Conservation (phyloP, 768 basidiomycete species). For the Chlorophyllum brunneum region DNA sequence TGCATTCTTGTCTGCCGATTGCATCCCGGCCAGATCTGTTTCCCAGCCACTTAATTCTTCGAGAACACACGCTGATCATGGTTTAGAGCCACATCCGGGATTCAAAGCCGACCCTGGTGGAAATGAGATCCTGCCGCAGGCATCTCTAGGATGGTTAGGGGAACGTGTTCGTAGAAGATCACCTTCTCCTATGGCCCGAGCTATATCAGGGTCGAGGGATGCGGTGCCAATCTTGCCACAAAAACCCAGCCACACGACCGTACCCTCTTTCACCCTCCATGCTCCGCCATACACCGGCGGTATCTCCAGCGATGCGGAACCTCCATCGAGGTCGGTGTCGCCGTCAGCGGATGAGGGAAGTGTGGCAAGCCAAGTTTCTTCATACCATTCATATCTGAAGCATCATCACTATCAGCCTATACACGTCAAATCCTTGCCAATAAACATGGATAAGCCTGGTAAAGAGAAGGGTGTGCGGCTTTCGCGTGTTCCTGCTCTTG, state of each 20-base stretch:
- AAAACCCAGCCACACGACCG: neutral
- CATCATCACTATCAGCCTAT: slow-evolving; percentile 5
- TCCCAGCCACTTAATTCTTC: neutral
- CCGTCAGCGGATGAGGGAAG: slow-evolving; percentile 16
- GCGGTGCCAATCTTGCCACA: neutral
- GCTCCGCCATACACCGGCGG: slow-evolving; percentile 13
- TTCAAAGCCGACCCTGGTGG: neutral
- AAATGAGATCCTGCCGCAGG: neutral
- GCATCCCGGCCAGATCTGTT: neutral
- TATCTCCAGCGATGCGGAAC: slow-evolving; percentile 24
- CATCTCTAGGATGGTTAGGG: neutral
- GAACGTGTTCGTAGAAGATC: neutral
- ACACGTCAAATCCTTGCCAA: slow-evolving; percentile 1
- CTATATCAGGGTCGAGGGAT: too few relatives aligned
- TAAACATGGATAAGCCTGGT: neutral
- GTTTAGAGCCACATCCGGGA: neutral
- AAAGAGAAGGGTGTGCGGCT: neutral
- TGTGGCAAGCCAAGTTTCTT: slow-evolving; percentile 12
- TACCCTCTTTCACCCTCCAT: slow-evolving; percentile 7
- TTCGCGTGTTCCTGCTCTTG: neutral
- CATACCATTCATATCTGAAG: slow-evolving; percentile 9
- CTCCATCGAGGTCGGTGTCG: slow-evolving; percentile 19
- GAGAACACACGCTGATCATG: neutral
- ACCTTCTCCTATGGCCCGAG: slow-evolving; percentile 7
- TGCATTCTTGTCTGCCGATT: neutral